Conservation (phyloP, 2,329 filamentous ascomycete species). For the Daldinia sp. region DNA sequence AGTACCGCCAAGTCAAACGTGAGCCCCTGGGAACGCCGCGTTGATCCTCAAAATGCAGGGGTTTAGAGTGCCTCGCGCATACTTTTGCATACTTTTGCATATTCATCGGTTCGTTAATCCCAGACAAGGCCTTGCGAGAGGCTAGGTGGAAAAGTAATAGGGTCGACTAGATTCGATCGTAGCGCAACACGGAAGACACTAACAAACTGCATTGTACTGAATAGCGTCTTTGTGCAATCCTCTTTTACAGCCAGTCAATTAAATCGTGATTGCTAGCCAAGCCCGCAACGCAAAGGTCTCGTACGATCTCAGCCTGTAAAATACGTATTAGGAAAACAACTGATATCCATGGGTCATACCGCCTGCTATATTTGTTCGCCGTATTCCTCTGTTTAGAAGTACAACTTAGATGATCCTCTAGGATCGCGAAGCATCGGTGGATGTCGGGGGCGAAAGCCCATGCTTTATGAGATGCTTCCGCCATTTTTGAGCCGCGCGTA, state of each 20-base stretch:
- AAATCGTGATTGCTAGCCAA: conserved; percentile 2
- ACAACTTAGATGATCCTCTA: conserved; percentile 19
- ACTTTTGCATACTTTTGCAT: conserved; percentile 6
- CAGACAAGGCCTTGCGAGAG: conserved; percentile 34
- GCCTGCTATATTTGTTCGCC: neutral
- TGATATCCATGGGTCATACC: conserved; percentile 1
- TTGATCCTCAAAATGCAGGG: conserved; percentile 34
- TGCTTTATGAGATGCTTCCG: neutral
- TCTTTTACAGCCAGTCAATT: neutral
- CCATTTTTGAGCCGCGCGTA: conserved; percentile 5
- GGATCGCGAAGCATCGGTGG: conserved; percentile 1
- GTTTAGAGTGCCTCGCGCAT: conserved; percentile 22
- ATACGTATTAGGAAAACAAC: conserved; percentile 6
- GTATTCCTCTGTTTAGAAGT: neutral
- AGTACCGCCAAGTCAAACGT: conserved; percentile 38
- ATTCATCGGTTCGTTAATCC: conserved; percentile 25
- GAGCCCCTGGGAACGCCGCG: conserved; percentile 31
- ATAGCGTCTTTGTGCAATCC: neutral
- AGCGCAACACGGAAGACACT: neutral
- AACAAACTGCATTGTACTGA: conserved; percentile 6
- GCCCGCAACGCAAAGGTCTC: neutral
- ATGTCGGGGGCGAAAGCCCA: neutral
- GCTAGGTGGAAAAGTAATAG: conserved; percentile 35
- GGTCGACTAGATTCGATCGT: conserved; percentile 20
- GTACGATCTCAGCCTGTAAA: conserved; percentile 11